These are phyloP conservation scores for Dionaea muscipula DNA, from an alignment of 179 eudicot genomes.

Conservation along the genomic window DNA sequence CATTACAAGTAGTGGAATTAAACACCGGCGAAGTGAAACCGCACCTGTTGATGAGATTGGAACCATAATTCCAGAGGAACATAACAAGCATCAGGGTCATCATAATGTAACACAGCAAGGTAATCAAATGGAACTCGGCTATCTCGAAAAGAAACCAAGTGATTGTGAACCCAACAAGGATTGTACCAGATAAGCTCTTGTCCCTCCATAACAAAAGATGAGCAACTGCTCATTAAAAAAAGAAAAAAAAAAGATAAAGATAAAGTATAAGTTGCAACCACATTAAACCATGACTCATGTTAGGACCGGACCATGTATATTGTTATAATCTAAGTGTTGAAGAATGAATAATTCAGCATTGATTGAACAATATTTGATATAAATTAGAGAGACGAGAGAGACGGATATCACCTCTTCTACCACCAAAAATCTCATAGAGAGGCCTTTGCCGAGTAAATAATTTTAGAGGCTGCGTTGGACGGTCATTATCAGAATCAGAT, in stretches of 20 bases:
- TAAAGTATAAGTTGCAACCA: background rate
- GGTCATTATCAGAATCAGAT: slow-evolving; percentile 39
- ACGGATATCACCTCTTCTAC: slow-evolving; percentile 29
- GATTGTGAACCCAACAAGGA: slow-evolving; percentile 29
- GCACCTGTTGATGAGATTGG: slow-evolving; percentile 35
- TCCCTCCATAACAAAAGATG: slow-evolving; percentile 54
- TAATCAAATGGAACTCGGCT: slow-evolving; percentile 49
- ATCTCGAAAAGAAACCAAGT: slow-evolving; percentile 67
- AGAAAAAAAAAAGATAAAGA: no score
- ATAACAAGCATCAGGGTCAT: slow-evolving; percentile 37
- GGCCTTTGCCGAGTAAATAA: slow-evolving; percentile 33
- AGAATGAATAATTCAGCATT: background rate
- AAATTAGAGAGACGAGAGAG: background rate
- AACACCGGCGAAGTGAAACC: background rate
- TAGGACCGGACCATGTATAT: no score
- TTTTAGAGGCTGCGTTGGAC: slow-evolving; percentile 10
- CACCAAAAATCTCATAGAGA: slow-evolving; percentile 40
- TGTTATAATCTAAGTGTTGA: background rate
- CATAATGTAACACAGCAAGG: slow-evolving; percentile 34
- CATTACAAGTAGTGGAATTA: background rate
- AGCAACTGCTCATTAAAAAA: slow-evolving; percentile 30
- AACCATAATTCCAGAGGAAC: slow-evolving; percentile 35
- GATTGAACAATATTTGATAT: background rate
- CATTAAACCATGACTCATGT: background rate
- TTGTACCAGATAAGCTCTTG: slow-evolving; percentile 33